Evolutionary conservation across 2,329 filamentous ascomycete species (phyloP).

Genomic region (Raffaelea deltoideospora): DNA sequence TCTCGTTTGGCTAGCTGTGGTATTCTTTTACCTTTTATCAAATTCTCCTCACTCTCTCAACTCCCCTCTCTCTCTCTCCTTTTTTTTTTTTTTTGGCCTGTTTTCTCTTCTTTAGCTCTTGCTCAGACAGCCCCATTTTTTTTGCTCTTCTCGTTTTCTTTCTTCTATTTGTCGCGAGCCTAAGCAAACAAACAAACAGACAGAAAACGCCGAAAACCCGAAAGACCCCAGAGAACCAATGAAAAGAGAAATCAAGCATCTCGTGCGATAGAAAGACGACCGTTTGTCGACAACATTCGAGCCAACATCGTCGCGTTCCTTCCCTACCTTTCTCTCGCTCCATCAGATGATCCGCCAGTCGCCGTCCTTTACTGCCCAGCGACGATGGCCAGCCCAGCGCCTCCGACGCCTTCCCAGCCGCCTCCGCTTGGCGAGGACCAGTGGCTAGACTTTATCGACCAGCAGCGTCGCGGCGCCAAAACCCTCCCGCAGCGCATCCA

Average conservation of each 20-base stretch:
- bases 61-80: not conserved
- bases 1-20: not conserved
- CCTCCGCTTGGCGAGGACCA: slow-evolving; percentile 56
- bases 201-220: no score
- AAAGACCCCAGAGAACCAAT: no score
- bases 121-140: no score
- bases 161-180: not conserved
- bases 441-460: slow-evolving; percentile 65
- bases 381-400: slow-evolving; percentile 11
- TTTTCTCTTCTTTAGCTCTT: not conserved
- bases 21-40: not conserved
- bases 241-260: no score
- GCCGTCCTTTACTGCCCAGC: slow-evolving; percentile 1
- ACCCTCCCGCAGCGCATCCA: slow-evolving; percentile 52
- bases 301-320: no score
- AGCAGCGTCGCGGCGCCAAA: slow-evolving; percentile 45
- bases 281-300: no score
- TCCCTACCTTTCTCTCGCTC: not conserved
- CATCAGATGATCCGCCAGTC: slow-evolving; percentile 6
- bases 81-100: not conserved
- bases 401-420: slow-evolving; percentile 7
- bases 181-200: no score
- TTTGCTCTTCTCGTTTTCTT: slow-evolving; percentile 2
- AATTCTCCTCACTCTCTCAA: not conserved
- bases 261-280: no score